These are phyloP conservation scores for Cubamyces sp. DNA, from an alignment of 768 basidiomycete species.

Conservation along the genomic window DNA sequence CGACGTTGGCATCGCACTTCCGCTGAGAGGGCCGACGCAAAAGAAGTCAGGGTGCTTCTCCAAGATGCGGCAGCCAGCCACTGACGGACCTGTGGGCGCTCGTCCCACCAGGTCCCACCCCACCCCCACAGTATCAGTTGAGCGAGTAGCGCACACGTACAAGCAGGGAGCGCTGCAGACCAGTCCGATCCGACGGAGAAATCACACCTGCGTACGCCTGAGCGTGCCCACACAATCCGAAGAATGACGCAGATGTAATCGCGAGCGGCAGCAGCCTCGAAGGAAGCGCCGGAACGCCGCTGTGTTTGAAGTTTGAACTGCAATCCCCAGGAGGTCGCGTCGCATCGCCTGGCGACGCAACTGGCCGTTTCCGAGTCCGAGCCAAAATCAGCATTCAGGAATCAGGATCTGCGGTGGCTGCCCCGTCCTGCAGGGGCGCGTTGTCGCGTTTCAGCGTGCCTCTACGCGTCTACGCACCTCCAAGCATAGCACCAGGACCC, in stretches of 20 bases:
- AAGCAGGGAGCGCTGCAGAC: background rate
- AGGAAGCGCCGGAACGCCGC: slow-evolving; percentile 3
- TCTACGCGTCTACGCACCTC: no score
- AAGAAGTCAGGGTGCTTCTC: background rate
- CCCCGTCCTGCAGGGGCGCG: background rate
- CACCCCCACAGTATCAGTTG: no score
- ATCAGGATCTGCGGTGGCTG: background rate
- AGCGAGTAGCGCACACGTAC: no score
- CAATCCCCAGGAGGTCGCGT: background rate
- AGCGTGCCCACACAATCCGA: background rate
- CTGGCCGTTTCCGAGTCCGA: no score
- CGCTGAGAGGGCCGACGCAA: slow-evolving; percentile 7
- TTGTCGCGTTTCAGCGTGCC: background rate
- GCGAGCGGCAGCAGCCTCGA: background rate
- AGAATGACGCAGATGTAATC: background rate
- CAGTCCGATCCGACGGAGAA: background rate
- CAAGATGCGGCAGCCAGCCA: background rate
- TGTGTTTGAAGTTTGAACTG: background rate
- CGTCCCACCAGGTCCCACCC: no score
- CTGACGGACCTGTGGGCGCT: background rate
- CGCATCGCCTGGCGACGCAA: background rate
- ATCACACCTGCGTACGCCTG: background rate
- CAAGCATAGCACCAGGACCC: no score
- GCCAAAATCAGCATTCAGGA: no score
- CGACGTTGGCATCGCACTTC: slow-evolving; percentile 13